A percentile compares a stretch with the other conserved stretches of the same genome.
Evolutionary conservation across 805 yeast genomes (phyloP).

Genomic region (Saturnispora serradocipensis): DNA sequence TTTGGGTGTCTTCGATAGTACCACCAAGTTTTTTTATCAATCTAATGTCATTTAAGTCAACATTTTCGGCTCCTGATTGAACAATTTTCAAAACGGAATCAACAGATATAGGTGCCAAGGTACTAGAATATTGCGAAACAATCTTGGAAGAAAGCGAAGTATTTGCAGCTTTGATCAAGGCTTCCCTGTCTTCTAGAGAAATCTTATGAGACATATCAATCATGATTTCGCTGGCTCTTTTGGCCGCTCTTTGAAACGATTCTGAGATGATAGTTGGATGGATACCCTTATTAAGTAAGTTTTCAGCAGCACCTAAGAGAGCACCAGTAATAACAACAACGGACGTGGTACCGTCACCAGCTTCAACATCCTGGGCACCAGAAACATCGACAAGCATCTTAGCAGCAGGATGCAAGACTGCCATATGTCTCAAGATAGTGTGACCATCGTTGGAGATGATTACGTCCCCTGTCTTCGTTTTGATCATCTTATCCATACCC

Average conservation of each 20-base stretch:
- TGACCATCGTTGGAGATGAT: constrained; percentile 97
- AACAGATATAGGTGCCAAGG: constrained; percentile 88
- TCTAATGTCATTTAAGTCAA: constrained; percentile 82
- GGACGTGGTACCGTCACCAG: constrained; percentile 99
- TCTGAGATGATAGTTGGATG: constrained; percentile 96
- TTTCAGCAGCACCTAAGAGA: constrained; percentile 88
- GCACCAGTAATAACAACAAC: constrained; percentile 96
- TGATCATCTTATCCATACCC: constrained; percentile 99
- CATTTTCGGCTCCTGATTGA: constrained; percentile 42
- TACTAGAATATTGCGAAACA: constrained; percentile 82
- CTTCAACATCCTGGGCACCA: constrained; percentile 97
- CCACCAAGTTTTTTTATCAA: constrained; percentile 93
- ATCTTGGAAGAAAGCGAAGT: constrained; percentile 93
- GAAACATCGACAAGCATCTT: constrained; percentile 93
- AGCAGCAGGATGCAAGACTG: constrained; percentile 97
- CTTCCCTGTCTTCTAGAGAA: constrained; percentile 70
- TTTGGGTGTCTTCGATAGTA: constrained; percentile 91
- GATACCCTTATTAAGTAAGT: constrained; percentile 77
- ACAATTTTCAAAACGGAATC: constrained; percentile 78
- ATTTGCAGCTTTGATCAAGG: constrained; percentile 82
- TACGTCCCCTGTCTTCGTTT: constrained; percentile 85
- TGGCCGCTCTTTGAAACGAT: constrained; percentile 82
- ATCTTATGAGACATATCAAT: constrained; percentile 79
- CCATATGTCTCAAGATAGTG: constrained; percentile 94
- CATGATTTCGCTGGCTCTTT: constrained; percentile 70